Evolutionary conservation across 2,329 filamentous ascomycete genomes (phyloP).

Genomic region (Dothideomycetes sp.): DNA sequence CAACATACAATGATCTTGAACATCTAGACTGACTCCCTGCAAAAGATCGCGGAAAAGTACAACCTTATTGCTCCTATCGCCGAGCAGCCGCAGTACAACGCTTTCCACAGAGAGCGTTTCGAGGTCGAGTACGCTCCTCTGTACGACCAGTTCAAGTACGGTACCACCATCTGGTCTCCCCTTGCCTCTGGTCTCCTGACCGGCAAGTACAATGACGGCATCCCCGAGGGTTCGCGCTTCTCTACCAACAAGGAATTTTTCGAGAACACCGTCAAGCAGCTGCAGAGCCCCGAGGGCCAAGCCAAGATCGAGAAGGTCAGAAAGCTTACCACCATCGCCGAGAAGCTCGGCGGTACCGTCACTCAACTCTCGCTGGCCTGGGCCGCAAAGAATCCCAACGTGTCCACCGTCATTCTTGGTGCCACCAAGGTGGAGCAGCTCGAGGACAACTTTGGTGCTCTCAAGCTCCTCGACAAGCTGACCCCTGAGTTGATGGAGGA

Average conservation of each 20-base stretch:
- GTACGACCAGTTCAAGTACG: slow-evolving; percentile 48
- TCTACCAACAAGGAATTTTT: slow-evolving; percentile 50
- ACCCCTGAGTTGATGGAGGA: slow-evolving; percentile 32
- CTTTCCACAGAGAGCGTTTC: slow-evolving; percentile 52
- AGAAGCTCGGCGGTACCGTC: slow-evolving; percentile 39
- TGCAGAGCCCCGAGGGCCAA: slow-evolving; percentile 42
- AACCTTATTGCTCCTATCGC: slow-evolving; percentile 49
- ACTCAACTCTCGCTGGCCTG: slow-evolving; percentile 51
- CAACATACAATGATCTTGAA: too few relatives aligned
- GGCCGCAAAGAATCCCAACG: slow-evolving; percentile 50
- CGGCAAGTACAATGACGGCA: slow-evolving; percentile 57
- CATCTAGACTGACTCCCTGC: too few relatives aligned
- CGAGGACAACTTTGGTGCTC: slow-evolving; percentile 39
- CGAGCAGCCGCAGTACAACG: slow-evolving; percentile 13
- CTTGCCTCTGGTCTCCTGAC: slow-evolving; percentile 50
- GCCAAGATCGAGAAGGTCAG: slow-evolving; percentile 50
- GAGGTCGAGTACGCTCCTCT: slow-evolving; percentile 53
- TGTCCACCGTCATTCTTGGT: slow-evolving; percentile 48
- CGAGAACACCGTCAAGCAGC: slow-evolving; percentile 44
- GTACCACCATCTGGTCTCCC: slow-evolving; percentile 49
- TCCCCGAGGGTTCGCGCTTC: slow-evolving; percentile 52
- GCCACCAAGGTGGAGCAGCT: slow-evolving; percentile 43
- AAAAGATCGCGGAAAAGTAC: slow-evolving; percentile 47
- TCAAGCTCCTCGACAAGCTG: slow-evolving; percentile 33
- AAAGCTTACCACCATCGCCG: slow-evolving; percentile 42